Evolutionary conservation across 2,329 filamentous ascomycete genomes (phyloP), one percentile per base, ranked within the genome.

Genomic region (Pseudomassariella vexata): DNA sequence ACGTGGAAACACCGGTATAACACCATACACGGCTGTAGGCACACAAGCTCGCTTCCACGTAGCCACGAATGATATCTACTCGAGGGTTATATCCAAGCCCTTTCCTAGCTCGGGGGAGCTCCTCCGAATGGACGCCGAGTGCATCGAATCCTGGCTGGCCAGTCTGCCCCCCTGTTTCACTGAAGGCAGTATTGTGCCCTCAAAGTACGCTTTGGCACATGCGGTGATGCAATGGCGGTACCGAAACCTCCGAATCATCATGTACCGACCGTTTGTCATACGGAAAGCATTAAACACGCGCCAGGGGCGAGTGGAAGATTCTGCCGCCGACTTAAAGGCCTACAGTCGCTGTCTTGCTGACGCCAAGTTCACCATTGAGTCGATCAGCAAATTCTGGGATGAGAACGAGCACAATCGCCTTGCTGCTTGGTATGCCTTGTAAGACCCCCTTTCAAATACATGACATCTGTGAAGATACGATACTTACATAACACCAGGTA

Each of bases 221-320:
- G 55, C 55, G 4, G 57, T 67, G 14, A 62, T 66, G 48, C 52
- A 52, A 28, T 67, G 64, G 60, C 53, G 65, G 9, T 52, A 54
- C 23, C 53, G 59, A 6, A 69, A 69, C 32, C 50, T 69, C 23
- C 55, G 62, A 12, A 65, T 69, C 41, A 62, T 69, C 32, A 65
- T 67, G 55, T 67, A 66, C 37, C 49, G 65, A 4, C 60, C 65
- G 0, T 66, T 65, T 30, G 56, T 69, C 12, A 63, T 68, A 16
- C 56, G 60, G 4, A 53, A 50, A 32, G 57, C 47, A 14, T 47
- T 55, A 19, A 48, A 39, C 34, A 36, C 33, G 19, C 48, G 42
- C 17, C 41, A 41, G 11, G 39, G 40, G 30, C 40, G 36, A 14
- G 40, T 34, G 4, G 30, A 37, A 16, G 36, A 41, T 33, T 31